Evolutionary conservation across 202 grass and related monocot genomes (phyloP), one percentile per base, ranked within the genome.

Genomic region (Schoenoplectus triqueter): DNA sequence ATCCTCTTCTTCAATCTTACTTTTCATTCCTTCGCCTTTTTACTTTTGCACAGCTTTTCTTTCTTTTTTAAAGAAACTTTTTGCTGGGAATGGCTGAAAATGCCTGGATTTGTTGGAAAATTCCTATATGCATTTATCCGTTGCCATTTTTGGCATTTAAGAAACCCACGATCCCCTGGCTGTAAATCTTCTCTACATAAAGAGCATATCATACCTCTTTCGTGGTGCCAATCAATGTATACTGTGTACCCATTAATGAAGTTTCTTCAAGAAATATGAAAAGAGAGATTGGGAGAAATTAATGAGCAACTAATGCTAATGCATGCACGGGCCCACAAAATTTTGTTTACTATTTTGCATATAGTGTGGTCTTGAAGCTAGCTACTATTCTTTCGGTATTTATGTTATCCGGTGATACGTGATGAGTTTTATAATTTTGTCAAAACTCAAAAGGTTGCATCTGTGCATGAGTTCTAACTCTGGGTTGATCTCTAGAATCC

Each of bases 211-310:
- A 83, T 83, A 83, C 65, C 65, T 70, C 48, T 83, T 83, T 70
- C 81, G 81, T 83, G 81, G 64, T 83, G 21, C 14, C 81, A 83
- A 83, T 83, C 81, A 83, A 83, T 69, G 81, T 68, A 31, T 48
- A 22, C 22, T 55, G 81, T 69, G 65, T 41, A 83, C 18, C 45
- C 81, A 83, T 83, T 69, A 83, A 69, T 83, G 81, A 83, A 70
- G 65, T 55, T 83, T 70, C 48, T 83, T 21, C 20, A 55, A 39
- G 6, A 78, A 59, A 83, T 18, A 70, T 70, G 14, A 9, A 68
- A 6, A 52, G n/a, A 45, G 13, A 54, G 64, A 69, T 31, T 40
- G n/a, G 13, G 47, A 83, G 20, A 70, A 15, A 82, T 82, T 17
- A 82, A 82, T 69, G 46, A 66, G 47, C 45, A 82, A 69, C 46